Conservation (phyloP, 176 grass and related monocot species). For the Aegilops umbellulata region DNA sequence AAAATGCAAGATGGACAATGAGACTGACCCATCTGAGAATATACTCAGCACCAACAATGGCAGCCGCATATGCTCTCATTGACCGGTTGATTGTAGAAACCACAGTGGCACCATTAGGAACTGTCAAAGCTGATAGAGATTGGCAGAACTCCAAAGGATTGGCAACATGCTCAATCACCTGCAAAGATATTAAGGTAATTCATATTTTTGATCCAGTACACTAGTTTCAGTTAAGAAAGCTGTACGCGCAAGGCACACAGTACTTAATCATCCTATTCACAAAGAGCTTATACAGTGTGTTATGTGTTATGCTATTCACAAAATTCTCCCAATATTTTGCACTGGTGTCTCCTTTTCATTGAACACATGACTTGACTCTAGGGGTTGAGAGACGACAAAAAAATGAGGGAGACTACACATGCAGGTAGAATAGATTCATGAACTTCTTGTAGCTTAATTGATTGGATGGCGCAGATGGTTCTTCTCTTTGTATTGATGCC, state of each 20-base stretch:
- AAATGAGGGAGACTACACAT: neutral
- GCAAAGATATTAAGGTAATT: constrained; percentile 34
- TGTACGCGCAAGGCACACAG: neutral
- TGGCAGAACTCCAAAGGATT: constrained; percentile 78
- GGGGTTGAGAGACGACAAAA: neutral
- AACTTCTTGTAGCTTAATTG: neutral
- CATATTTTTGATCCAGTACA: constrained; percentile 11
- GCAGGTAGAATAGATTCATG: neutral
- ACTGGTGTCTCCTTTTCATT: neutral
- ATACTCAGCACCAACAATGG: constrained; percentile 86
- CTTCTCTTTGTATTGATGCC: neutral
- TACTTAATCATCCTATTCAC: neutral
- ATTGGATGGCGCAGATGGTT: neutral
- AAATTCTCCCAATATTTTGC: constrained; percentile 6
- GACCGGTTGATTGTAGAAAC: constrained; percentile 95
- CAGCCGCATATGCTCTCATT: constrained; percentile 87
- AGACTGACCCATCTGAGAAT: constrained; percentile 86
- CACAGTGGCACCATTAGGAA: constrained; percentile 61
- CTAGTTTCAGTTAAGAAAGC: neutral
- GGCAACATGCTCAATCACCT: constrained; percentile 97
- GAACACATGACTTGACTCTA: neutral
- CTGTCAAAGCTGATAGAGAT: constrained; percentile 72
- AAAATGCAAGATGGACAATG: neutral
- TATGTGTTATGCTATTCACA: neutral
- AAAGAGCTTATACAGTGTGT: neutral